Evolutionary conservation across 495 filamentous ascomycete species (phyloP).

Genomic region (Jackrogersella multiformis): DNA sequence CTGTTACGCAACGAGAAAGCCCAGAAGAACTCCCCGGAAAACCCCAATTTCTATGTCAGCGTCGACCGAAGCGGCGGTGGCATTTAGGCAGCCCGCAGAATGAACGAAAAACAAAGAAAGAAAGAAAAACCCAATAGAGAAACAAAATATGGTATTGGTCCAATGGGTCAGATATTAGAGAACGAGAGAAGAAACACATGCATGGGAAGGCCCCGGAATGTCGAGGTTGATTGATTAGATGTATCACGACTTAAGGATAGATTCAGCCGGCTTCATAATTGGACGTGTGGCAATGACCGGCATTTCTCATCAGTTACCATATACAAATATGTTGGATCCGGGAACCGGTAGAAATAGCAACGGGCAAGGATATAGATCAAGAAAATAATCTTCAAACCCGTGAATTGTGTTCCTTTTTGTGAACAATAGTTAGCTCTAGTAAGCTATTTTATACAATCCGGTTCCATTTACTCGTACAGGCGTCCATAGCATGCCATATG

Average conservation of each 20-base stretch:
- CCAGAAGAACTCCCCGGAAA: slow-evolving; percentile 47
- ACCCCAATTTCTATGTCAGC: slow-evolving; percentile 52
- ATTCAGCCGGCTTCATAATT: not conserved
- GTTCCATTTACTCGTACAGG: slow-evolving; percentile 25
- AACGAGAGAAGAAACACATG: not conserved
- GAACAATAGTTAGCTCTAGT: slow-evolving; percentile 7
- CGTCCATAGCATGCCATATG: slow-evolving; percentile 9
- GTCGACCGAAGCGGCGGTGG: slow-evolving; percentile 61
- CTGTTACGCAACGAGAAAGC: slow-evolving; percentile 53
- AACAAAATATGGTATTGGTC: not conserved
- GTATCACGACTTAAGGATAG: not conserved
- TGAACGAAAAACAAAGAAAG: not conserved
- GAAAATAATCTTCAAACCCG: not conserved
- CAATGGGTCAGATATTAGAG: not conserved
- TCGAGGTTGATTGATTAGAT: not conserved
- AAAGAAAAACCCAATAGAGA: not conserved
- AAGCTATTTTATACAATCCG: slow-evolving; percentile 26
- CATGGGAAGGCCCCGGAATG: not conserved
- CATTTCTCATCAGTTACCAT: not conserved
- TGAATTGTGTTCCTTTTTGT: slow-evolving; percentile 4
- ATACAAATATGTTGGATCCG: not conserved
- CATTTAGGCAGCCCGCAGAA: slow-evolving; percentile 36
- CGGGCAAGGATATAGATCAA: not conserved
- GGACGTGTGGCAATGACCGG: not conserved
- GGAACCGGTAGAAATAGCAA: not conserved